Base-by-base conservation (phyloP, 257 asterid genomes). In the Nicotiana tomentosiformis region DNA sequence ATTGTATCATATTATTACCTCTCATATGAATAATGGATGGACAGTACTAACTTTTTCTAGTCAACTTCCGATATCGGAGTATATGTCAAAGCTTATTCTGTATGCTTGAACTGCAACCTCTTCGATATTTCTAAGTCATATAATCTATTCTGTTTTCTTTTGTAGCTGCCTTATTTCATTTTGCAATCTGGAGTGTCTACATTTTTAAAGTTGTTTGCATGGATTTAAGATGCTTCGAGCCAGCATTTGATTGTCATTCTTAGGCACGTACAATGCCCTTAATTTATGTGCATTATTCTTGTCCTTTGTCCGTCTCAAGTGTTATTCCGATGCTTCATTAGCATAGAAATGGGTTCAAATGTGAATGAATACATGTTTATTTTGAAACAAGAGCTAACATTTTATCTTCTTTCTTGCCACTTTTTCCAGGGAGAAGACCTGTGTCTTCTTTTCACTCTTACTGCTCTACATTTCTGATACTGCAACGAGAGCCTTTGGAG, bases 391-490 rank as follows among this genome's bases (percentile, higher is more conserved):
- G 66, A 81, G 65, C 86, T 80, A 37, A 56, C 55, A 14, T 69
- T 30, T 86, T 79, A 65, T 65, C 46, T 55, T 72, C 69, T 77
- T 72, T 56, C 39, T 72, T 14, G 39, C 68, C 84, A 56, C 64
- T 69, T 68, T 91, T 67, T 83, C 84, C 90, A 96, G 99, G 92
- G 99, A 94, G 89, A 91, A 90, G 91, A 92, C 83, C 20, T 90
- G 91, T 14, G 93, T 88, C 51, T 86, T 96, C 81, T 87, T 93
- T 85, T 91, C 98, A 18, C 82, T 91, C 60, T 18, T 90, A 69
- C 87, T 96, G 86, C 92, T 88, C 82, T 88, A 83, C 79, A 72
- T 91, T 74, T 90, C 91, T 70, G 94, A 87, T 65, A 83, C 72
- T 84, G 91, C 86, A 85, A 81, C 51, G 30, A 79, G 67, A 46